A percentile compares a stretch with the other conserved stretches of the same genome.
These are phyloP conservation scores for Capsicum baccatum DNA, from an alignment of 257 asterid species.

Conservation along the genomic window DNA sequence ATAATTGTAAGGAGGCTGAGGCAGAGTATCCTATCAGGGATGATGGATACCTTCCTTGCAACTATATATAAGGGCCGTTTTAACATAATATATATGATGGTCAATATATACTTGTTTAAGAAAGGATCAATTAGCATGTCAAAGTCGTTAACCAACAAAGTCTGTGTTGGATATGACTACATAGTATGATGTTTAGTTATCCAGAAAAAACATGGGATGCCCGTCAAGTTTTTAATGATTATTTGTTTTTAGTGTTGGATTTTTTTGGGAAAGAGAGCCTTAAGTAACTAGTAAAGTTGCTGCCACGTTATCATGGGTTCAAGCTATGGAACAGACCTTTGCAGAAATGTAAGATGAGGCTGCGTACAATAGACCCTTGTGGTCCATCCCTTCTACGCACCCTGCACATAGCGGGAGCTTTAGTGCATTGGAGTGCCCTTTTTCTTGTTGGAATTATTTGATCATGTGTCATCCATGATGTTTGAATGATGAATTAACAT, in stretches of 20 bases:
- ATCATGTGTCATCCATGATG: not conserved
- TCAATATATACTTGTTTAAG: conserved; percentile 5
- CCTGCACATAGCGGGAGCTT: no score
- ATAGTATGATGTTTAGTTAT: conserved; percentile 6
- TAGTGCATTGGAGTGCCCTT: no score
- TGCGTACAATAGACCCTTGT: no score
- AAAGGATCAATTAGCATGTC: not conserved
- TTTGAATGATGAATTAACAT: not conserved
- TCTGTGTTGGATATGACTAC: not conserved
- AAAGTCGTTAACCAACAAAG: not conserved
- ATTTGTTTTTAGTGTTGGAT: not conserved
- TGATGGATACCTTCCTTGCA: conserved; percentile 23
- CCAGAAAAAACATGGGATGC: conserved; percentile 12
- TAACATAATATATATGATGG: not conserved
- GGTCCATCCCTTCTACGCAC: no score
- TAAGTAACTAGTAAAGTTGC: no score
- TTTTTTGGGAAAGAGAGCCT: no score
- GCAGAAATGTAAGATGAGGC: no score
- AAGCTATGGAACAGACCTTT: no score
- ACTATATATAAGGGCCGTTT: not conserved
- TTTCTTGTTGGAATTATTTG: not conserved
- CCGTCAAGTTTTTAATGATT: not conserved
- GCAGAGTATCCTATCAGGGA: not conserved
- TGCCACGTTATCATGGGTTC: no score
- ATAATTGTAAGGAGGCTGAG: no score